phyloP scores from a whole-genome alignment of 768 basidiomycete genomes.

The Tubosaeta sp. region DNA sequence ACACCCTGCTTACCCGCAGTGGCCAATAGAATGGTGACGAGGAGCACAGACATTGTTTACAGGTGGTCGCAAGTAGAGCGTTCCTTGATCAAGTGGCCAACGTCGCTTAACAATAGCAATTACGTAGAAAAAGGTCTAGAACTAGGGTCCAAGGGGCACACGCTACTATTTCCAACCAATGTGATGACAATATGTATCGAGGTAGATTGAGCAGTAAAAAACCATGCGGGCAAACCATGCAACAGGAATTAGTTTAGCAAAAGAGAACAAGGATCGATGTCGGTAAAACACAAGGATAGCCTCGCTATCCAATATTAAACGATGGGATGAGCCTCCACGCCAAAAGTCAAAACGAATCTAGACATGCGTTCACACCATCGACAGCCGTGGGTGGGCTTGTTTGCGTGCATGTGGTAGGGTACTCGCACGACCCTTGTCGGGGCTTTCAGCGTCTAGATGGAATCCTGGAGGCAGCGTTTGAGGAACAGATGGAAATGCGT shows the following conservation, averaged over 20 bases:
- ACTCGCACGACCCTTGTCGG: conserved; percentile 15
- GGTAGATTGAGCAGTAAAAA: conserved; percentile 24
- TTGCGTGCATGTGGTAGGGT: conserved; percentile 28
- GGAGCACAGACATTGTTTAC: too few species aligned
- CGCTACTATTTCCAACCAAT: conserved; percentile 13
- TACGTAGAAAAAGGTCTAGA: neutral
- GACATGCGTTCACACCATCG: conserved; percentile 17
- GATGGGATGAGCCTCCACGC: neutral
- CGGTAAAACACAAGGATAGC: conserved; percentile 4
- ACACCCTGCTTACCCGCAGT: neutral
- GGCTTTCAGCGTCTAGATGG: conserved; percentile 12
- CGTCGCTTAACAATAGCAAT: neutral
- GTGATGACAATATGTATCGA: conserved; percentile 18
- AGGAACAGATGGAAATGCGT: conserved; percentile 72
- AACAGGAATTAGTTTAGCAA: conserved; percentile 19
- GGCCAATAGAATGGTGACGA: conserved; percentile 6
- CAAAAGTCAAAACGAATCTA: conserved; percentile 2
- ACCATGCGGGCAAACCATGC: conserved; percentile 19
- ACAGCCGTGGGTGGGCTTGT: conserved; percentile 20
- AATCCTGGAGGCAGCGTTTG: conserved; percentile 38
- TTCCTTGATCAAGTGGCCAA: too few species aligned
- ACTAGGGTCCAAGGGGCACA: neutral
- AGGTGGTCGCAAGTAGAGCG: too few species aligned
- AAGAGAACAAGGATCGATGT: neutral
- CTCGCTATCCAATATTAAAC: conserved; percentile 7